Evolutionary conservation across 2,329 filamentous ascomycete species (phyloP), one percentile per base, ranked within the genome.

Genomic region (Aspergillus sp.): DNA sequence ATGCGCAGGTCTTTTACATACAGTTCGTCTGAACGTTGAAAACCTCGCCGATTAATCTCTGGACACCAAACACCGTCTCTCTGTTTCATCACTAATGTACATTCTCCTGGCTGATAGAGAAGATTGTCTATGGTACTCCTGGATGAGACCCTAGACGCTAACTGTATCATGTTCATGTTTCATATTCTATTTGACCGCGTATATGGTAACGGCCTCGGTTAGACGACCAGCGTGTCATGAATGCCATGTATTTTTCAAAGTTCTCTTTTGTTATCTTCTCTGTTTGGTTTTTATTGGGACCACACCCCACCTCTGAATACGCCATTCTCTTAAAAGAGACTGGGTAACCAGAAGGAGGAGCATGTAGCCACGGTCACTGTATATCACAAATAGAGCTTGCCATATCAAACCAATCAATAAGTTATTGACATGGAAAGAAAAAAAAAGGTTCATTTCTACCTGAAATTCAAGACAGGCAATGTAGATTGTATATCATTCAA

Each of bases 91-190:
- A n/a, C 31, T 55, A 55, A 49, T 62, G 62, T 62, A 64, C 58
- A 62, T 61, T 59, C 55, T 46, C 52, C 51, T 31, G 46, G 49
- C 45, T 53, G 49, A 47, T 48, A 49, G 37, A 54, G 44, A 41
- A 49, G 44, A 44, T 54, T 19, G 48, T 58, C 43, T 59, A 58
- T 54, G 57, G 61, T 59, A 53, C 55, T 59, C 55, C 49, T 52
- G 45, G 57, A 54, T 56, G 58, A 63, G 57, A 53, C 56, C 49
- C 39, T 44, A 57, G 57, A 59, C 37, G 21, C 56, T 52, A 3
- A 59, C 56, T 65, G 59, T 65, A 59, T 61, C 56, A 65, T 62
- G 61, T 64, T 62, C 33, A 52, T 57, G 48, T 62, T 49, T 58
- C 47, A 40, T 52, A 58, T 55, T 23, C 52, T 50, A 41, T 58